These are phyloP conservation scores for Boletellus sp. DNA, from an alignment of 1,284 basidiomycete species.

Conservation along the genomic window DNA sequence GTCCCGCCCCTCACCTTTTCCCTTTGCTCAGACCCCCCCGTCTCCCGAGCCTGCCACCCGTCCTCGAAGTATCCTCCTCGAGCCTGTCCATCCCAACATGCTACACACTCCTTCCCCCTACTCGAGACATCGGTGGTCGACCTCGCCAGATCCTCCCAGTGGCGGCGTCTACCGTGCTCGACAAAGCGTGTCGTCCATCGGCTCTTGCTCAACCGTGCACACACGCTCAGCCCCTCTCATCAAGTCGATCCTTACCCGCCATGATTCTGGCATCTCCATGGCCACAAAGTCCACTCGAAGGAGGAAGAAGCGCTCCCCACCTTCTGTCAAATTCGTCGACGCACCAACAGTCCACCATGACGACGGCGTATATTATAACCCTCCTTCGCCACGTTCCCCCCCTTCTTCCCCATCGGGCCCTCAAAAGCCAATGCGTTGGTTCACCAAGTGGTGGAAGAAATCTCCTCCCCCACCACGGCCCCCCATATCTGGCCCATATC, in stretches of 20 bases:
- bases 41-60: conserved; percentile 11
- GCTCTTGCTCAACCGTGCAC: conserved; percentile 29
- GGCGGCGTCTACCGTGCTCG: conserved; percentile 21
- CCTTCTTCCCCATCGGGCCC: conserved; percentile 12
- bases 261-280: conserved; percentile 34
- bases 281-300: conserved; percentile 26
- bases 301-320: conserved; percentile 33
- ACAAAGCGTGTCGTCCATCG: conserved; percentile 34
- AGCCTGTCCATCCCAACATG: conserved; percentile 10
- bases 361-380: conserved; percentile 22
- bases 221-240: conserved; percentile 19
- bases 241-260: conserved; percentile 34
- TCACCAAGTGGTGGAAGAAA: conserved; percentile 29
- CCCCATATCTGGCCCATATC: conserved; percentile 31
- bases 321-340: conserved; percentile 45
- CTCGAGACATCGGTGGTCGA: conserved; percentile 19
- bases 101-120: conserved; percentile 17
- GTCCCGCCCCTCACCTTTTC: conserved; percentile 3
- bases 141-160: conserved; percentile 14
- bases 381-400: conserved; percentile 21
- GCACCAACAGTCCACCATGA: conserved; percentile 37
- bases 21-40: conserved; percentile 23
- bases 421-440: conserved; percentile 20
- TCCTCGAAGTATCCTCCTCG: conserved; percentile 31
- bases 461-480: conserved; percentile 25